Evolutionary conservation across 192 early-diverging fungal genomes (phyloP), one percentile per base, ranked within the genome.

Genomic region (Coemansia sp.): DNA sequence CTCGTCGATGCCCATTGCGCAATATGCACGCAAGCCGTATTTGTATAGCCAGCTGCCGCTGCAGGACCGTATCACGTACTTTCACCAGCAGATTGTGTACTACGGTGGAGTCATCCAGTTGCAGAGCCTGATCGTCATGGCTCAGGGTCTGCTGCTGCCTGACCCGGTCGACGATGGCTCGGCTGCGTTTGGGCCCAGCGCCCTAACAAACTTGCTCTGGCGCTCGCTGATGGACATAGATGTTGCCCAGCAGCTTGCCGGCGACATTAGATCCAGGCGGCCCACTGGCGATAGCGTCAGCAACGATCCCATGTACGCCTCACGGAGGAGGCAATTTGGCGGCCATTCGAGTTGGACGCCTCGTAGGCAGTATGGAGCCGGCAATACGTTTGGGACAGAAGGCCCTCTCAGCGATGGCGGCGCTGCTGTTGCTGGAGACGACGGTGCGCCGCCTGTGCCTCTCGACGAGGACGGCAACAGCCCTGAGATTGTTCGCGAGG

Each of bases 51-150:
- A 81, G 68, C 71, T 77, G 44, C 75, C 80, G 24, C 62, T 74
- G 35, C 71, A 77, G 56, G 80, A 82, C 64, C 75, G 80, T 15
- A 67, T 82, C 65, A 74, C 80, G 11, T 70, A 77, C 47, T 70
- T 77, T 35, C 75, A 82, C 47, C 75, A 76, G 59, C 80, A 82
- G 62, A 74, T 82, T 39, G 70, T 61, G 50, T 82, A 77, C 66
- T 77, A 76, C 34, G 75, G 80, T 59, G 64, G 68, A 29, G 74
- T 82, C 15, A 82, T 82, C 4, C 80, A 77, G 68, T 62, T 82
- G 41, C 74, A 77, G 35, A 71, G 71, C 63, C 64, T 82, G 38
- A 44, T 82, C 15, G 47, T 82, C 29, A 74, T 70, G 75, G 38
- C 64, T 0, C 75, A 77, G 39, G 80, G 75, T 15, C 47, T 74